Conservation (phyloP, 768 basidiomycete genomes). For the Mrakia gelida region DNA sequence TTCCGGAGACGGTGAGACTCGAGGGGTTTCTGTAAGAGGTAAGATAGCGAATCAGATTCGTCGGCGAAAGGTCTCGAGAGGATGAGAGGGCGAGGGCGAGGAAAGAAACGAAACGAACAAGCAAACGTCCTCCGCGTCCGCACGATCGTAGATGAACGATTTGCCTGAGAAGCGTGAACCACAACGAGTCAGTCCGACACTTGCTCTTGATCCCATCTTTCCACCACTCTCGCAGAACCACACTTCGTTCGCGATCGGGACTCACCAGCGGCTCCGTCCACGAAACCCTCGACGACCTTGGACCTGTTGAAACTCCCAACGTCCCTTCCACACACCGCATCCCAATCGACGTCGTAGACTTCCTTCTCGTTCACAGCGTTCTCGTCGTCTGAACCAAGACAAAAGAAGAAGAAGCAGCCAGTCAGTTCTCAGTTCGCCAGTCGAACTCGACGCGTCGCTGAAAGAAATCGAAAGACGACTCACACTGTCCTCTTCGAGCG, state of each 20-base stretch:
- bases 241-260: neutral
- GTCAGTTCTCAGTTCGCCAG: neutral
- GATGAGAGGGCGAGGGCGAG: neutral
- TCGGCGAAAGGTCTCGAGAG: no score
- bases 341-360: neutral
- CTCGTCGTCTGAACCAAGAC: neutral
- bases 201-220: neutral
- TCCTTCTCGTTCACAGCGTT: neutral
- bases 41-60: no score
- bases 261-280: neutral
- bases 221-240: neutral
- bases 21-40: neutral
- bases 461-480: neutral
- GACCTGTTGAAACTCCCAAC: neutral
- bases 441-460: neutral
- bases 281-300: neutral
- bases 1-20: neutral
- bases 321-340: neutral
- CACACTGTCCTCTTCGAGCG: neutral
- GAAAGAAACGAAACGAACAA: neutral
- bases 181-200: neutral
- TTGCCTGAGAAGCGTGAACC: neutral
- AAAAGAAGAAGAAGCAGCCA: neutral
- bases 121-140: neutral
- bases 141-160: slow-evolving; percentile 8